These are phyloP conservation scores for Aspergillus sp. DNA, from an alignment of 2,329 filamentous ascomycete species.

Conservation along the genomic window DNA sequence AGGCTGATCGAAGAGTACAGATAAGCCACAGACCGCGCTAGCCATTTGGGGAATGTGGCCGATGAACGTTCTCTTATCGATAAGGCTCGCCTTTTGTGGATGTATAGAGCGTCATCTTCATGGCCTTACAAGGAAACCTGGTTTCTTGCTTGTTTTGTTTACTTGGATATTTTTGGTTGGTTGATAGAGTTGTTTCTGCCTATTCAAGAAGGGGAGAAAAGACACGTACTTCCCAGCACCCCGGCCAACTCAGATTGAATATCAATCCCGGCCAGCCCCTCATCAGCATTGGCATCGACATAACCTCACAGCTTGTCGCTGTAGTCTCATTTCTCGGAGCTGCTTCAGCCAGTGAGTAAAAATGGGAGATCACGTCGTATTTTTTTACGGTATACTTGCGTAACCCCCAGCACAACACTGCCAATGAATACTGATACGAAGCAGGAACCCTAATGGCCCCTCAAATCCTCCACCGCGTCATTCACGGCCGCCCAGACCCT, in stretches of 20 bases:
- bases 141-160: neutral
- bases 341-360: neutral
- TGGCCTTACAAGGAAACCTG: too few relatives aligned
- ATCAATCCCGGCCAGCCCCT: neutral
- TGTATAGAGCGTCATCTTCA: neutral
- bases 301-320: too few relatives aligned
- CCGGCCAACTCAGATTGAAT: too few relatives aligned
- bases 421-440: neutral
- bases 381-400: conserved; percentile 52
- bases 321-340: too few relatives aligned
- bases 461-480: conserved; percentile 76
- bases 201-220: too few relatives aligned
- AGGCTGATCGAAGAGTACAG: neutral
- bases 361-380: conserved; percentile 47
- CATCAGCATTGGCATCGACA: neutral
- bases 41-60: neutral
- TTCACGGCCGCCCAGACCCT: conserved; percentile 53
- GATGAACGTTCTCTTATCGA: conserved; percentile 8
- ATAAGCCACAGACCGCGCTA: neutral
- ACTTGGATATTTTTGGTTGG: neutral
- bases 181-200: neutral
- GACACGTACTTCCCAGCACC: too few relatives aligned
- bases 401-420: neutral
- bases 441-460: conserved; percentile 67
- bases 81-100: conserved; percentile 3